Percentiles rank a stretch among this genome's conserved stretches.
phyloP scores from a whole-genome alignment of 2,329 filamentous ascomycete genomes.

The Colletotrichum sp. region DNA sequence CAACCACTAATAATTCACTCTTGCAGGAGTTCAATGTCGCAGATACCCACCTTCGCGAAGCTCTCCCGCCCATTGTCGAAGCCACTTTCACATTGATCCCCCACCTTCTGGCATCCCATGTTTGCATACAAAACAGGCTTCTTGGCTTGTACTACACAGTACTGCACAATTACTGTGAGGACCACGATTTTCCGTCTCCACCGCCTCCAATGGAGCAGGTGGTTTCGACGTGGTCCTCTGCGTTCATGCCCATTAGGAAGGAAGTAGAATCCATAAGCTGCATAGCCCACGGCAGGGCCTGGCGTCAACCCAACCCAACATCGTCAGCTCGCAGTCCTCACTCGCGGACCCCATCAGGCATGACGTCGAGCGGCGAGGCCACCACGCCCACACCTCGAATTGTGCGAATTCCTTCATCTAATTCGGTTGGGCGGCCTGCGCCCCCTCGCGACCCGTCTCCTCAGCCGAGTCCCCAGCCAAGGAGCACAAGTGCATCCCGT shows the following conservation, averaged over 20 bases:
- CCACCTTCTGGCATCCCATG: slow-evolving; percentile 70
- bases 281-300: slow-evolving; percentile 70
- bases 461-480: slow-evolving; percentile 32
- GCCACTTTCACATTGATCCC: slow-evolving; percentile 78
- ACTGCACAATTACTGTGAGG: slow-evolving; percentile 74
- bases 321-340: slow-evolving; percentile 35
- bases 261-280: slow-evolving; percentile 70
- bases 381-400: slow-evolving; percentile 32
- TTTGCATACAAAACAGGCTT: slow-evolving; percentile 78
- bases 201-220: slow-evolving; percentile 76
- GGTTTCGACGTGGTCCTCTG: slow-evolving; percentile 67
- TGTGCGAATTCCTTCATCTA: slow-evolving; percentile 40
- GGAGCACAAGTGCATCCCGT: slow-evolving; percentile 29
- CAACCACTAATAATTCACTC: neutral
- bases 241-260: slow-evolving; percentile 67
- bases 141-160: slow-evolving; percentile 81
- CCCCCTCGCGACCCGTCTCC: slow-evolving; percentile 23
- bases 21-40: slow-evolving; percentile 72
- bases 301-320: slow-evolving; percentile 51
- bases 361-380: slow-evolving; percentile 31
- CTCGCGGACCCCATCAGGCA: slow-evolving; percentile 44
- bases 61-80: slow-evolving; percentile 73
- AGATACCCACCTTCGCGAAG: slow-evolving; percentile 74
- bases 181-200: slow-evolving; percentile 72
- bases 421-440: slow-evolving; percentile 26